Evolutionary conservation across 257 asterid species (phyloP).

Genomic region (Dorcoceras hygrometricum): DNA sequence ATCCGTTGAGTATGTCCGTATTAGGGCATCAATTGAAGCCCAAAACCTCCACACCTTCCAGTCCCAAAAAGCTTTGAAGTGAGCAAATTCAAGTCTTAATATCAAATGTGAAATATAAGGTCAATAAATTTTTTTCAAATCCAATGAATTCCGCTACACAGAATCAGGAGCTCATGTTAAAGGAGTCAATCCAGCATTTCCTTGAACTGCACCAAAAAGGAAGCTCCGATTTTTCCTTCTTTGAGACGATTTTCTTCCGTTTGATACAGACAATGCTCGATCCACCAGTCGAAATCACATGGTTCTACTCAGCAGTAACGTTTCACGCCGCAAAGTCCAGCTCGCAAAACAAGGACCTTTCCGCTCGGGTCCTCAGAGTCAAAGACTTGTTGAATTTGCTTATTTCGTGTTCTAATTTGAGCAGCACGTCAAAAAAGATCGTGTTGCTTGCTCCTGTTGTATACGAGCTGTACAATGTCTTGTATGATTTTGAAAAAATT

Average conservation of each 20-base stretch:
- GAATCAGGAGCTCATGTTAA: slow-evolving; percentile 50
- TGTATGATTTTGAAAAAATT: slow-evolving; percentile 30
- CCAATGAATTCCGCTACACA: slow-evolving; percentile 38
- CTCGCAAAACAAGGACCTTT: slow-evolving; percentile 25
- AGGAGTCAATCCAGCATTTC: slow-evolving; percentile 69
- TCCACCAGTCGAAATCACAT: slow-evolving; percentile 79
- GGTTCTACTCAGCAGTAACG: slow-evolving; percentile 84
- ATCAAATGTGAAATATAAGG: too few species aligned
- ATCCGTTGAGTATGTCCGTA: slow-evolving; percentile 27
- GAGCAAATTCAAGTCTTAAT: not conserved
- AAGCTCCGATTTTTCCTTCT: slow-evolving; percentile 54
- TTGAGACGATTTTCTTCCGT: slow-evolving; percentile 81
- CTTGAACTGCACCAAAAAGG: slow-evolving; percentile 50
- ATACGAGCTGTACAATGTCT: slow-evolving; percentile 45
- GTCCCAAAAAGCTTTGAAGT: not conserved
- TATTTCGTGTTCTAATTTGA: slow-evolving; percentile 52
- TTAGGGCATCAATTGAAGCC: not conserved
- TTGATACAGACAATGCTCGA: slow-evolving; percentile 71
- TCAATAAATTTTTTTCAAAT: not conserved
- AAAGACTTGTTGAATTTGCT: slow-evolving; percentile 63
- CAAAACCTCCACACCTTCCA: slow-evolving; percentile 27
- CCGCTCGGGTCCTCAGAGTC: slow-evolving; percentile 37
- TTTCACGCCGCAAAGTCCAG: slow-evolving; percentile 50
- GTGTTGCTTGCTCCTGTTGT: slow-evolving; percentile 76
- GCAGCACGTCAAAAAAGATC: slow-evolving; percentile 50